Conservation (phyloP, 2,329 filamentous ascomycete species). For the Ophiosphaerella narmari region DNA sequence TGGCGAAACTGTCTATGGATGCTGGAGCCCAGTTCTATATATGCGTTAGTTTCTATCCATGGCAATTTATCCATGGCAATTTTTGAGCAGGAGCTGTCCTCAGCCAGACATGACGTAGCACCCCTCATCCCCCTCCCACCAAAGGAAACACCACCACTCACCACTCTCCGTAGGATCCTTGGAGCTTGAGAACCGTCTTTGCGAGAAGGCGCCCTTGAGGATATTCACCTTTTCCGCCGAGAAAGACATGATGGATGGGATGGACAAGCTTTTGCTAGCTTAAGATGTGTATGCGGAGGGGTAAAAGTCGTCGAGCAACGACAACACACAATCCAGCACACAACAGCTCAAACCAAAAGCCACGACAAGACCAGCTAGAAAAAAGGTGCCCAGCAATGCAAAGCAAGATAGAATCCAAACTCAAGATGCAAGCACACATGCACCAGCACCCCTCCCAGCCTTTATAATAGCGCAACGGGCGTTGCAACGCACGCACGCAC, state of each 20-base stretch:
- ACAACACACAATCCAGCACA: not conserved
- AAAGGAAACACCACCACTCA: conserved; percentile 24
- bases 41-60: not conserved
- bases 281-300: conserved; percentile 1
- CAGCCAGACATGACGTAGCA: conserved; percentile 13
- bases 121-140: not conserved
- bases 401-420: too few species aligned
- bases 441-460: not conserved
- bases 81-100: not conserved
- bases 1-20: conserved; percentile 88
- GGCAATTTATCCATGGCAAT: too few species aligned
- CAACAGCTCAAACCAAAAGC: too few species aligned
- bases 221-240: conserved; percentile 41
- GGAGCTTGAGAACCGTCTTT: conserved; percentile 41
- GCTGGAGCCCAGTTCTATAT: conserved; percentile 75
- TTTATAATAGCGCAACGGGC: conserved; percentile 1
- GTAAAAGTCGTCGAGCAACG: not conserved
- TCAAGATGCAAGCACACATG: too few species aligned
- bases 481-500: not conserved
- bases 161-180: conserved; percentile 45
- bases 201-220: conserved; percentile 34
- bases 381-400: too few species aligned
- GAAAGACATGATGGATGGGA: conserved; percentile 38
- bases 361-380: too few species aligned
- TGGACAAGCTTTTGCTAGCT: conserved; percentile 18